Conservation (phyloP, 768 basidiomycete genomes). For the Russula brevipes region DNA sequence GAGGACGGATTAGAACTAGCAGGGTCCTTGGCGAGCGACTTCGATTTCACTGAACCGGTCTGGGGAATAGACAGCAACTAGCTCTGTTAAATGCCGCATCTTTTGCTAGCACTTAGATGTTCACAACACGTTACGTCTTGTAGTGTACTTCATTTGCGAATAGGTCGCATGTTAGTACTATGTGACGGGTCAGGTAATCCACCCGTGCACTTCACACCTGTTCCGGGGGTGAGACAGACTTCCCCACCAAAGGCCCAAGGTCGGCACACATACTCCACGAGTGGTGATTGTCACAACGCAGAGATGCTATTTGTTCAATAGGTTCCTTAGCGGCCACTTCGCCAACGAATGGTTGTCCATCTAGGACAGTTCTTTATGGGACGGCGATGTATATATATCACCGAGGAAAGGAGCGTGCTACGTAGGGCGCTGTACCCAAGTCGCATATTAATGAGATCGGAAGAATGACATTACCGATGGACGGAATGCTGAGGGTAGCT, state of each 20-base stretch:
- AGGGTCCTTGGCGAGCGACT: constrained; percentile 28
- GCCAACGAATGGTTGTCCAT: neutral
- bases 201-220: neutral
- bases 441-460: too few species aligned
- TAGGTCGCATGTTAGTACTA: too few species aligned
- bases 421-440: too few species aligned
- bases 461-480: too few species aligned
- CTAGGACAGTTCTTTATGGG: too few species aligned
- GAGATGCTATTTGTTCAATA: neutral
- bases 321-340: neutral
- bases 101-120: neutral
- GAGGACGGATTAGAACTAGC: constrained; percentile 28
- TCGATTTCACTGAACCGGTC: constrained; percentile 15
- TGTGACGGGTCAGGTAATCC: neutral
- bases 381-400: too few species aligned
- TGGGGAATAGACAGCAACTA: neutral
- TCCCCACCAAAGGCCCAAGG: neutral
- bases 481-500: too few species aligned
- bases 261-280: neutral
- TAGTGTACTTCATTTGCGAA: neutral
- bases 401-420: too few species aligned
- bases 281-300: neutral
- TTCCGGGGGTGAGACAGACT: neutral
- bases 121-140: neutral
- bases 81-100: neutral